Conservation (phyloP, 2,329 filamentous ascomycete species). For the Diplodia intermedia region DNA sequence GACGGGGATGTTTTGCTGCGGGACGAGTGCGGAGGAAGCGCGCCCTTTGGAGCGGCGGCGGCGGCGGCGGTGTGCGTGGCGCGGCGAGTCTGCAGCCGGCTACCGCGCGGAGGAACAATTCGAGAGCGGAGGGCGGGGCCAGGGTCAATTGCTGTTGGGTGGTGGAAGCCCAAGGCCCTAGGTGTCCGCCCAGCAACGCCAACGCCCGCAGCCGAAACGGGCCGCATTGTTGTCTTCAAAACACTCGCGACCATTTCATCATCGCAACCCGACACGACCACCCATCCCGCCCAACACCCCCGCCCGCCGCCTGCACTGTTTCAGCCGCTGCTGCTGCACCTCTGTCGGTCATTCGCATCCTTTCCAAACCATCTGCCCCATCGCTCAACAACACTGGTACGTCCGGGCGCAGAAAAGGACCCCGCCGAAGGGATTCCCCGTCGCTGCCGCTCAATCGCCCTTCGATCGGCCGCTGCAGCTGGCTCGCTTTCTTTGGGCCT, state of each 20-base stretch:
- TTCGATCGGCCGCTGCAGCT: background rate
- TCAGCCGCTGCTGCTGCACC: constrained; percentile 1
- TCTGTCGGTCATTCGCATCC: background rate
- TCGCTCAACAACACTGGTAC: constrained; percentile 13
- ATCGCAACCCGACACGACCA: constrained; percentile 16
- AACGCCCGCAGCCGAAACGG: constrained; percentile 27
- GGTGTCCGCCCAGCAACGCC: constrained; percentile 31
- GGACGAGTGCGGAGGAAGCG: constrained; percentile 22
- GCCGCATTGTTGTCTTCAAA: constrained; percentile 32
- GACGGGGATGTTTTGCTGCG: constrained; percentile 29
- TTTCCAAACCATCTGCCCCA: background rate
- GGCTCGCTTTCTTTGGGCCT: no score
- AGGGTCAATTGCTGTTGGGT: constrained; percentile 25
- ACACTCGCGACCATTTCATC: constrained; percentile 27
- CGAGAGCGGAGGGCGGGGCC: constrained; percentile 5
- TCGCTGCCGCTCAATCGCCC: constrained; percentile 1
- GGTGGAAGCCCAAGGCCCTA: constrained; percentile 16
- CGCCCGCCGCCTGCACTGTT: background rate
- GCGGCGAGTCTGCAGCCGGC: constrained; percentile 1
- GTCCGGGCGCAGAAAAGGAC: constrained; percentile 18
- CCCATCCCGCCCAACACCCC: background rate
- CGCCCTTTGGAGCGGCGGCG: background rate
- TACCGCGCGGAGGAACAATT: background rate
- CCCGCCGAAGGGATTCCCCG: constrained; percentile 9
- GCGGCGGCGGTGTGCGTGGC: constrained; percentile 7